phyloP scores from a whole-genome alignment of 2,329 filamentous ascomycete species.

The Colletotrichum simmondsii region DNA sequence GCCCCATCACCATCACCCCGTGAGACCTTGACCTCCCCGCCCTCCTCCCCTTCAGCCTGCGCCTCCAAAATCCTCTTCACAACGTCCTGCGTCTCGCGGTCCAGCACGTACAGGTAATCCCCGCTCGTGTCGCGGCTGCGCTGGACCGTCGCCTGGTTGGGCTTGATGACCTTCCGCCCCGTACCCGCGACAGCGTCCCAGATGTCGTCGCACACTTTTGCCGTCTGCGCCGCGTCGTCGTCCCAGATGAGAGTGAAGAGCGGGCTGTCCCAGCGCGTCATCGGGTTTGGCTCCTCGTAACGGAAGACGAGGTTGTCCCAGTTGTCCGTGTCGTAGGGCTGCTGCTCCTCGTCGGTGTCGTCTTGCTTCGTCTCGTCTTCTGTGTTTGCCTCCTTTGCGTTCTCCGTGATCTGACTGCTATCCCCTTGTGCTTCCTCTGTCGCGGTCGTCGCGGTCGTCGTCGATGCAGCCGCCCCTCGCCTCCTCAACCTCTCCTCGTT shows the following conservation, averaged over 20 bases:
- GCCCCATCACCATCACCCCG: conserved; percentile 38
- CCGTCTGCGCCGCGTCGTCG: conserved; percentile 71
- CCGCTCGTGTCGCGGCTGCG: conserved; percentile 70
- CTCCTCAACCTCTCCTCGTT: conserved; percentile 69
- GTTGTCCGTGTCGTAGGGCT: conserved; percentile 65
- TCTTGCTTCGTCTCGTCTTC: conserved; percentile 48
- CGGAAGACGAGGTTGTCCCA: conserved; percentile 85
- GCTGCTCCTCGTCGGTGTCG: conserved; percentile 43
- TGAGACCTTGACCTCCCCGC: conserved; percentile 66
- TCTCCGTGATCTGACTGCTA: conserved; percentile 53
- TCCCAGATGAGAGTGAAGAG: conserved; percentile 84
- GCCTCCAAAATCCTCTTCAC: conserved; percentile 76
- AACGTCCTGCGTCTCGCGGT: conserved; percentile 82
- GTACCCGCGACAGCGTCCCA: conserved; percentile 80
- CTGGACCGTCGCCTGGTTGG: conserved; percentile 80
- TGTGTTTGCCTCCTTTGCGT: not conserved
- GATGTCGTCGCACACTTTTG: conserved; percentile 69
- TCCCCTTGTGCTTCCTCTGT: conserved; percentile 18
- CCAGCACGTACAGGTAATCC: conserved; percentile 84
- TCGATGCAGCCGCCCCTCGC: conserved; percentile 28
- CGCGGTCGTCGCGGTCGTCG: not conserved
- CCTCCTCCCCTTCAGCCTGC: conserved; percentile 69
- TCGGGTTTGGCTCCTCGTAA: conserved; percentile 88
- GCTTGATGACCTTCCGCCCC: conserved; percentile 71
- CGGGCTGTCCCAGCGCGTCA: conserved; percentile 86